phyloP scores from a whole-genome alignment of 129 eudicot species.

The Lactuca saligna region DNA sequence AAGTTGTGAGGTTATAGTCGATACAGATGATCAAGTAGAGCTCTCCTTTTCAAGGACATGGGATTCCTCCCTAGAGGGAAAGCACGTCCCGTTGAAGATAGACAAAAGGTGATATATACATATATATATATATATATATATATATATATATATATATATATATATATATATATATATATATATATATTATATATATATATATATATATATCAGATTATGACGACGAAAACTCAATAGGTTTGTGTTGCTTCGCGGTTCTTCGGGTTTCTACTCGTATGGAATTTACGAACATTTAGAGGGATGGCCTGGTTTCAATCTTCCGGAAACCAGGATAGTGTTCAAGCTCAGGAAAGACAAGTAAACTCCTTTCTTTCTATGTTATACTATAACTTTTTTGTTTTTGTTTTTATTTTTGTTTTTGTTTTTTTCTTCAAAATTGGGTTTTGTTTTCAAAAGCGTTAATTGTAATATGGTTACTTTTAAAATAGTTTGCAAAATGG shows the following conservation, averaged over 20 bases:
- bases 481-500: too few species aligned
- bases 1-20: slow-evolving; percentile 37
- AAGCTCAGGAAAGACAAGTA: slow-evolving; percentile 83
- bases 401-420: too few species aligned
- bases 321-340: slow-evolving; percentile 74
- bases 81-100: slow-evolving; percentile 41
- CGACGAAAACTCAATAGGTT: slow-evolving; percentile 40
- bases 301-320: slow-evolving; percentile 77
- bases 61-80: slow-evolving; percentile 44
- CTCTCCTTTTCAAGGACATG: slow-evolving; percentile 57
- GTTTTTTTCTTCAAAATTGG: too few species aligned
- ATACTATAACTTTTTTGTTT: too few species aligned
- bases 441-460: too few species aligned
- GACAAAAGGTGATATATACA: slow-evolving; percentile 27
- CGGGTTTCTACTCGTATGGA: slow-evolving; percentile 92
- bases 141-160: too few species aligned
- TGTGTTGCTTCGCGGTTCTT: slow-evolving; percentile 63
- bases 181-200: too few species aligned
- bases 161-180: too few species aligned
- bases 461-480: too few species aligned
- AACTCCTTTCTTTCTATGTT: background rate
- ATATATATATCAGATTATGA: background rate
- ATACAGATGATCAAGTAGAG: slow-evolving; percentile 55
- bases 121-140: too few species aligned
- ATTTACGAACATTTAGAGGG: slow-evolving; percentile 66